Percentiles rank a stretch among this genome's conserved stretches.
Evolutionary conservation across 169 alveolate species (phyloP).

Genomic region (Babesia divergens): DNA sequence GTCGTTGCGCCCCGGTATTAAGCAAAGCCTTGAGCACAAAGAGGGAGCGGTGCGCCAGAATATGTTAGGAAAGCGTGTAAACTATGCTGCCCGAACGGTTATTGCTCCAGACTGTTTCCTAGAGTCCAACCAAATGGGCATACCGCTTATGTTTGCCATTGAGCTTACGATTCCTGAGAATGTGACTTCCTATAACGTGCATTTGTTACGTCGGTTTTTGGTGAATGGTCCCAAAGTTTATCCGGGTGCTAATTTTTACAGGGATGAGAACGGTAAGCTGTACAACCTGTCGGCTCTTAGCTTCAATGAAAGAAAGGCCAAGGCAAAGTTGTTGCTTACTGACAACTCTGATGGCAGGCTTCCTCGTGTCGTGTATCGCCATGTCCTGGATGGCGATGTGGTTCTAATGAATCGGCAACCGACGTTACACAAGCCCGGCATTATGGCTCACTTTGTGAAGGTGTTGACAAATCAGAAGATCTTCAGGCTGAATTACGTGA

Average conservation of each 20-base stretch:
- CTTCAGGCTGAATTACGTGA: slow-evolving; percentile 95
- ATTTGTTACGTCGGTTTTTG: slow-evolving; percentile 82
- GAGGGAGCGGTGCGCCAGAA: slow-evolving; percentile 96
- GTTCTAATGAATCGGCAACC: slow-evolving; percentile 97
- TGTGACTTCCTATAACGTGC: slow-evolving; percentile 86
- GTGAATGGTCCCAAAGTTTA: slow-evolving; percentile 91
- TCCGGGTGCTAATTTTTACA: slow-evolving; percentile 95
- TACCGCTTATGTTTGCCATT: slow-evolving; percentile 92
- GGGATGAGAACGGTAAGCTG: slow-evolving; percentile 73
- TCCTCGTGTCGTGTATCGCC: slow-evolving; percentile 89
- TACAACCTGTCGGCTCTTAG: slow-evolving; percentile 64
- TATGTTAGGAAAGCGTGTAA: slow-evolving; percentile 99
- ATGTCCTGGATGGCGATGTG: slow-evolving; percentile 94
- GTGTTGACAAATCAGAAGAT: slow-evolving; percentile 91
- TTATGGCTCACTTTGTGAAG: slow-evolving; percentile 91
- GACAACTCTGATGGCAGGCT: slow-evolving; percentile 54
- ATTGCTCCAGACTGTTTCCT: slow-evolving; percentile 97
- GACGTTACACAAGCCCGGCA: slow-evolving; percentile 95
- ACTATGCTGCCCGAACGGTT: slow-evolving; percentile 97
- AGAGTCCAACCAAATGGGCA: slow-evolving; percentile 95
- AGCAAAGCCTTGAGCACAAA: slow-evolving; percentile 93
- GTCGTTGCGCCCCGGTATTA: slow-evolving; percentile 86
- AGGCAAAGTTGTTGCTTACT: slow-evolving; percentile 76
- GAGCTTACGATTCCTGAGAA: slow-evolving; percentile 92
- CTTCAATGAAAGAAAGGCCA: slow-evolving; percentile 81